Percentiles rank a stretch among this genome's conserved stretches.
These are phyloP conservation scores for Amyloporia xantha DNA, from an alignment of 768 basidiomycete species.

Conservation along the genomic window DNA sequence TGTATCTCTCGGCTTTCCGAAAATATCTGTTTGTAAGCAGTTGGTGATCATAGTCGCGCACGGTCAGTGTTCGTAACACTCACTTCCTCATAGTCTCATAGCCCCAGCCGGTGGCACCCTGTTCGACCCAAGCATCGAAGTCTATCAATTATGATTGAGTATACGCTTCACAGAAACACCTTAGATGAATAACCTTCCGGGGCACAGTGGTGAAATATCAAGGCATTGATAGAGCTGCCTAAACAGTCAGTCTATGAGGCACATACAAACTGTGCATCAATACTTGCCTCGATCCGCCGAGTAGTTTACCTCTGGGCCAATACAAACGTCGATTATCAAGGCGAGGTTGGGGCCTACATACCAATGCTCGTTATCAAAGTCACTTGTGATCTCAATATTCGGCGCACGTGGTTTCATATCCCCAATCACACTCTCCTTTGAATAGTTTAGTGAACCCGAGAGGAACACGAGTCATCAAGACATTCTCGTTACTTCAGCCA, in stretches of 20 bases:
- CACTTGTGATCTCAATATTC: background rate
- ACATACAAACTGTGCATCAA: too few relatives aligned
- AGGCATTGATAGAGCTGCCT: conserved; percentile 19
- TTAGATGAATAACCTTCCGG: conserved; percentile 14
- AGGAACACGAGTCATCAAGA: conserved; percentile 13
- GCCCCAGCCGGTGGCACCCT: conserved; percentile 19
- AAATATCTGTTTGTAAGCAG: conserved; percentile 16
- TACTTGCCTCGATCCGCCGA: conserved; percentile 22
- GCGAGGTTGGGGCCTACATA: background rate
- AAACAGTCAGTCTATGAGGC: background rate
- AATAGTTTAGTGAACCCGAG: conserved; percentile 30
- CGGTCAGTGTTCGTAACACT: background rate
- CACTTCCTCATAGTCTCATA: conserved; percentile 16
- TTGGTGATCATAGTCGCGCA: background rate
- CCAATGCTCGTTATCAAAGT: too few relatives aligned
- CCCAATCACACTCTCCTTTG: conserved; percentile 38
- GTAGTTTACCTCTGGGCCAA: conserved; percentile 21
- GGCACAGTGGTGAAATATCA: conserved; percentile 20
- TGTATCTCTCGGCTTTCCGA: conserved; percentile 14
- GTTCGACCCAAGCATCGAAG: conserved; percentile 17
- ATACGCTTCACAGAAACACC: background rate
- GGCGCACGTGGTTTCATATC: conserved; percentile 11
- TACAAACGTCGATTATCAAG: conserved; percentile 12
- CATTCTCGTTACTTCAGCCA: conserved; percentile 9
- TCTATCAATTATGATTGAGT: conserved; percentile 9